A percentile compares a stretch with the other conserved stretches of the same genome.
phyloP scores from a whole-genome alignment of 495 filamentous ascomycete genomes.

The Lophium mytilinum region DNA sequence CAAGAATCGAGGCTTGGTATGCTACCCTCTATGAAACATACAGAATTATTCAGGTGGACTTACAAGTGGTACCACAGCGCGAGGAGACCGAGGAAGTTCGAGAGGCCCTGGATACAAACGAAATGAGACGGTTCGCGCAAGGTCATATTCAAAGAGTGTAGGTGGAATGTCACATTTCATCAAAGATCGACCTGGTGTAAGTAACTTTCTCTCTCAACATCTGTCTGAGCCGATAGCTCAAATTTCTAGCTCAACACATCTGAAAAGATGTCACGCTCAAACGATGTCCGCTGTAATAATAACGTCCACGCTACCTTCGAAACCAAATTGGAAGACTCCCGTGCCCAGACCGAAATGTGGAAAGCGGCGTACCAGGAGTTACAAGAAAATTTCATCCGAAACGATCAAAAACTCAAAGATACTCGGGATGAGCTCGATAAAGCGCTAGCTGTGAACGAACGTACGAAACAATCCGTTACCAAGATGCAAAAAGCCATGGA shows the following conservation, averaged over 20 bases:
- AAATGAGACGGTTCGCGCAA: not conserved
- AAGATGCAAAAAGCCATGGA: conserved; percentile 18
- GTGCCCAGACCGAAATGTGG: not conserved
- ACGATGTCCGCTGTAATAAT: not conserved
- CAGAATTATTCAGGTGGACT: not conserved
- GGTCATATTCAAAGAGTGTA: not conserved
- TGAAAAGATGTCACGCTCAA: not conserved
- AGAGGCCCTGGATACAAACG: not conserved
- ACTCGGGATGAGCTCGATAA: not conserved
- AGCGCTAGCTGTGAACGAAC: conserved; percentile 4
- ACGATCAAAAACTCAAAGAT: not conserved
- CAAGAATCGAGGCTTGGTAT: not conserved
- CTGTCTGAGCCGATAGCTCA: not conserved
- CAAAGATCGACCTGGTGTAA: too few relatives aligned
- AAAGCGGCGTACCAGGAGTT: not conserved
- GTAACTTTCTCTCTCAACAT: not conserved
- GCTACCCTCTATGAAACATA: not conserved
- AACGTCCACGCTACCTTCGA: not conserved
- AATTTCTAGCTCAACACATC: not conserved
- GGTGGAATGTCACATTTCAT: too few relatives aligned
- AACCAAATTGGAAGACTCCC: not conserved
- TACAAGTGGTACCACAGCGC: not conserved
- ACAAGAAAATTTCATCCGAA: not conserved
- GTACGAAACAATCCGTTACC: conserved; percentile 13
- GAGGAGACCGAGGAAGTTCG: not conserved